These are phyloP conservation scores for Euphorbia pulcherrima DNA, from an alignment of 345 rosid species.

Conservation along the genomic window DNA sequence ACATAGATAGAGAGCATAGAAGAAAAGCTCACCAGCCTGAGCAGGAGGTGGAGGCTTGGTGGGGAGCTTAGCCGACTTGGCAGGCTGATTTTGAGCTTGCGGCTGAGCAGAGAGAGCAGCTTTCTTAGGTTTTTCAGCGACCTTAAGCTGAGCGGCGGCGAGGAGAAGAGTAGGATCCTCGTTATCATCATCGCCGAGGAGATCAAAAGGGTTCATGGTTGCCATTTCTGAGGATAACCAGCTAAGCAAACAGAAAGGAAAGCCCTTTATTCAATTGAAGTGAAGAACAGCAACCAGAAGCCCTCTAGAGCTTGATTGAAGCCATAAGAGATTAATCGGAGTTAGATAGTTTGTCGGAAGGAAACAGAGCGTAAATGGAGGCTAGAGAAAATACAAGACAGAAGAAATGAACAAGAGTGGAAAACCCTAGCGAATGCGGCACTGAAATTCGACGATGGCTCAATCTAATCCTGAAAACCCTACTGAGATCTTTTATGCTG, in stretches of 20 bases:
- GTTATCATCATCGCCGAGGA: constrained; percentile 69
- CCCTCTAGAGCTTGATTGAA: constrained; percentile 25
- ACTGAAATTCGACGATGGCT: constrained; percentile 14
- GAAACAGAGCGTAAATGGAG: constrained; percentile 1
- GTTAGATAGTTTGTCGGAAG: neutral
- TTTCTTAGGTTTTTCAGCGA: constrained; percentile 60
- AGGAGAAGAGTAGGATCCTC: constrained; percentile 74
- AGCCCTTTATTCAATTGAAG: neutral
- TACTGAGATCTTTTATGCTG: constrained; percentile 14
- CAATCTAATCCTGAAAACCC: constrained; percentile 48
- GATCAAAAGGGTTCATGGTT: constrained; percentile 80
- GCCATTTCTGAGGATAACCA: constrained; percentile 49
- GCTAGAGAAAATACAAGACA: neutral
- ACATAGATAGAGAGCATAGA: neutral
- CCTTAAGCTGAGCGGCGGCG: constrained; percentile 45
- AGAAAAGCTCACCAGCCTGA: constrained; percentile 61
- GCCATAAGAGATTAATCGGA: constrained; percentile 34
- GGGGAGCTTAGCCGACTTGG: constrained; percentile 67
- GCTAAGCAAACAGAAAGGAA: neutral
- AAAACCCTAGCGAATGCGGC: constrained; percentile 62
- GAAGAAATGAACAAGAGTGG: neutral
- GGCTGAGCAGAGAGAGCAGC: constrained; percentile 31
- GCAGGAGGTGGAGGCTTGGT: constrained; percentile 75
- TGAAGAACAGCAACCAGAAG: constrained; percentile 27
- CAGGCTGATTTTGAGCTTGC: constrained; percentile 34